A percentile compares a stretch with the other conserved stretches of the same genome.
phyloP scores from a whole-genome alignment of 495 filamentous ascomycete genomes.

The Annulohypoxylon nitens region DNA sequence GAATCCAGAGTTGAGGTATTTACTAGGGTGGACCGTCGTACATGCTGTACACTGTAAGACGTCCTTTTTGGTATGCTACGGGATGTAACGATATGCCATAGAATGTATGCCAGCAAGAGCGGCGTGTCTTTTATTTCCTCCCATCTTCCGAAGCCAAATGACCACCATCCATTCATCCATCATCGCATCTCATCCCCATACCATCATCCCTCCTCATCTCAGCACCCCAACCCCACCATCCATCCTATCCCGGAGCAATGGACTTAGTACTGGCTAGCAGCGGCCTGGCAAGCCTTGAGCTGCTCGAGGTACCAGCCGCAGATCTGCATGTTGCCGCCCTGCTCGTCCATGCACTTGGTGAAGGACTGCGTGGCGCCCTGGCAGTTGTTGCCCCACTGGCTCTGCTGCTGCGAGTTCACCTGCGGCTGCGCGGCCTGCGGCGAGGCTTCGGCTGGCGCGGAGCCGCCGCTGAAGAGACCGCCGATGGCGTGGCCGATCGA shows the following conservation, averaged over 20 bases:
- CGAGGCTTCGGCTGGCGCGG: constrained; percentile 67
- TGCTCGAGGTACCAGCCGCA: constrained; percentile 99
- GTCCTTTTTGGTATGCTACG: not conserved
- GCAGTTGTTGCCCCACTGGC: constrained; percentile 76
- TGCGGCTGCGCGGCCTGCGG: constrained; percentile 51
- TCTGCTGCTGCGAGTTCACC: constrained; percentile 55
- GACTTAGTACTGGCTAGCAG: constrained; percentile 85
- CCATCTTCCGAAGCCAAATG: not conserved
- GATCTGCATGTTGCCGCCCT: constrained; percentile 92
- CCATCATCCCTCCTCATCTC: not conserved
- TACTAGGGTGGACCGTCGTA: constrained; percentile 21
- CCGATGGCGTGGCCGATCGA: constrained; percentile 95
- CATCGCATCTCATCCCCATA: not conserved
- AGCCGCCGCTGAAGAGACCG: constrained; percentile 81
- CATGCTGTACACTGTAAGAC: constrained; percentile 15
- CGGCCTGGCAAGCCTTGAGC: constrained; percentile 94
- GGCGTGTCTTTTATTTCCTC: not conserved
- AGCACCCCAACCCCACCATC: not conserved
- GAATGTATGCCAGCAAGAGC: not conserved
- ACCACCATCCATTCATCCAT: constrained; percentile 12
- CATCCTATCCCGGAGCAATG: not conserved
- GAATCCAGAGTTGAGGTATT: constrained; percentile 22
- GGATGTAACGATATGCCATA: not conserved
- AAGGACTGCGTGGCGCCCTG: constrained; percentile 84
- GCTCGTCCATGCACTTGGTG: constrained; percentile 94